Evolutionary conservation across 2,329 filamentous ascomycete species (phyloP).

Genomic region (Teratosphaeria epicoccoides): DNA sequence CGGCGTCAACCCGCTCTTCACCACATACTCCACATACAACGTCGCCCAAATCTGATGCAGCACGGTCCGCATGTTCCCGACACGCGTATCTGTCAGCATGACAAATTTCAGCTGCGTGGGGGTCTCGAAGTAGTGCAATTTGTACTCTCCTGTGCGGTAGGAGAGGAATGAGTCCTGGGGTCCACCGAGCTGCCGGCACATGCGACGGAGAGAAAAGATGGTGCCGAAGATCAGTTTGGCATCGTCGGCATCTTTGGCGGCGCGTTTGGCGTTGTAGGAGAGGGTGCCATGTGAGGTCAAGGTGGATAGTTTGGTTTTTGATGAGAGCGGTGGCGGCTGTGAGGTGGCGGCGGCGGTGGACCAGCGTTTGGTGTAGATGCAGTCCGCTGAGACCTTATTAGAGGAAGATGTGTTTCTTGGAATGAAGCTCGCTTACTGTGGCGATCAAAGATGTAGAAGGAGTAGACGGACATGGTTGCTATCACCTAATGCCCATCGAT

Average conservation of each 20-base stretch:
- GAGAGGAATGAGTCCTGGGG: slow-evolving; percentile 87
- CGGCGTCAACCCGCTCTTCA: slow-evolving; percentile 54
- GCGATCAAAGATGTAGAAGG: slow-evolving; percentile 97
- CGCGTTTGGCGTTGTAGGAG: neutral
- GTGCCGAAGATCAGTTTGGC: slow-evolving; percentile 96
- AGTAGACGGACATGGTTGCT: slow-evolving; percentile 73
- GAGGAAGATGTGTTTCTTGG: too few species aligned
- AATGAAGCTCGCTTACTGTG: slow-evolving; percentile 60
- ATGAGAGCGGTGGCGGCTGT: slow-evolving; percentile 31
- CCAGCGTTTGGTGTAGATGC: slow-evolving; percentile 91
- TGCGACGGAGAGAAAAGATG: slow-evolving; percentile 90
- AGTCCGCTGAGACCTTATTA: slow-evolving; percentile 81
- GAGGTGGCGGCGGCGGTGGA: slow-evolving; percentile 39
- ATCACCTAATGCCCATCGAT: neutral
- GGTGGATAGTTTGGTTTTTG: slow-evolving; percentile 17
- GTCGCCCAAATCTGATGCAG: slow-evolving; percentile 98
- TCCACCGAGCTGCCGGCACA: slow-evolving; percentile 89
- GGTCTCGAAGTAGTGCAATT: slow-evolving; percentile 98
- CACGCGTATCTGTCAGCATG: slow-evolving; percentile 84
- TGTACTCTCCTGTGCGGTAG: slow-evolving; percentile 89
- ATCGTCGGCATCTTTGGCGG: slow-evolving; percentile 52
- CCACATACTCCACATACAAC: slow-evolving; percentile 86
- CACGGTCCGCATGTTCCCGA: slow-evolving; percentile 83
- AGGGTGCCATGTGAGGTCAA: slow-evolving; percentile 1
- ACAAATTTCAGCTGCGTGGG: slow-evolving; percentile 83